phyloP scores from a whole-genome alignment of 2,329 filamentous ascomycete species.

The Pseudogymnoascus sp. region DNA sequence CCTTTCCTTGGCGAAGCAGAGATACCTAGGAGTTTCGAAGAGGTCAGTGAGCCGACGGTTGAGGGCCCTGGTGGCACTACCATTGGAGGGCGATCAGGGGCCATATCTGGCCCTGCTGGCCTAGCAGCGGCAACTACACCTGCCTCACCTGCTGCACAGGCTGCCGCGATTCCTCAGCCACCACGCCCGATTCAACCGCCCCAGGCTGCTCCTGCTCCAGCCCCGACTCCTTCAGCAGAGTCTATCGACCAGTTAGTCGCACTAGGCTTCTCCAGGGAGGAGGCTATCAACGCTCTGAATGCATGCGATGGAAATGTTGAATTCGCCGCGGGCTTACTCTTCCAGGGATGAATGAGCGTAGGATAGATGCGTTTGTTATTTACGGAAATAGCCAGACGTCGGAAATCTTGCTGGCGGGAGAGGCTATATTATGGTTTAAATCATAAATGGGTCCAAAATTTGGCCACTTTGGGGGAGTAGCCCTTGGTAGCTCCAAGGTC shows the following conservation, averaged over 20 bases:
- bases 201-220: constrained; percentile 16
- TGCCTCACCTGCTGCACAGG: constrained; percentile 18
- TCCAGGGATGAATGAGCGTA: constrained; percentile 37
- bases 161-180: constrained; percentile 13
- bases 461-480: background rate
- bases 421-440: background rate
- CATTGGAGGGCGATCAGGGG: constrained; percentile 76
- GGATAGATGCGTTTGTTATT: background rate
- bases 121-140: constrained; percentile 18
- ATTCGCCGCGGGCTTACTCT: constrained; percentile 74
- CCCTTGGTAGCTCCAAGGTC: background rate
- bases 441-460: background rate
- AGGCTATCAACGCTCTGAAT: constrained; percentile 72
- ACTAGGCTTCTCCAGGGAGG: constrained; percentile 67
- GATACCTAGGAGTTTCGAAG: constrained; percentile 77
- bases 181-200: constrained; percentile 20
- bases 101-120: constrained; percentile 42
- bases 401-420: background rate
- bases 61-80: constrained; percentile 80
- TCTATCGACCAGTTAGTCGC: constrained; percentile 67
- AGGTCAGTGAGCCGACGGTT: constrained; percentile 73
- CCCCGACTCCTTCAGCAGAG: constrained; percentile 40
- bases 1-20: constrained; percentile 87
- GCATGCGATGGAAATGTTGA: constrained; percentile 82
- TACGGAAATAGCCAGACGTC: background rate